A percentile compares a stretch with the other conserved stretches of the same genome.
Conservation (phyloP, 164 flowering plant species). For the Magnolia changhungtana region DNA sequence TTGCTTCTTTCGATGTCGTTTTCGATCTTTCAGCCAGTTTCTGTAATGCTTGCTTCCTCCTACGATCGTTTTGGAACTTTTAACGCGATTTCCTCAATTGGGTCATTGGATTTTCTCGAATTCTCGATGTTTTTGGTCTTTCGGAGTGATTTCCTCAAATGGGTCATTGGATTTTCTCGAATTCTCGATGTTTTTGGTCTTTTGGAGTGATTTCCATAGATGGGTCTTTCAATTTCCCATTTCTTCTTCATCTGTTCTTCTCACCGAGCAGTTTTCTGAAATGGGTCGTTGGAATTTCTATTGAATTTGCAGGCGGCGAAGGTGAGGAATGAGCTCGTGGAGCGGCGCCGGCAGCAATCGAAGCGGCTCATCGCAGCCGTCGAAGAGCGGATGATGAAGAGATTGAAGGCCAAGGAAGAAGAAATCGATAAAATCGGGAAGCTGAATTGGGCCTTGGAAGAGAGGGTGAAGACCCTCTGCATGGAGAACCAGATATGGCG, state of each 20-base stretch:
- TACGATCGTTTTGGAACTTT: no score
- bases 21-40: no score
- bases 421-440: slow-evolving; percentile 60
- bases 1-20: no score
- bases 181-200: background rate
- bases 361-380: slow-evolving; percentile 37
- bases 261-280: background rate
- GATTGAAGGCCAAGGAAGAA: slow-evolving; percentile 53
- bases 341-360: slow-evolving; percentile 40
- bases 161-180: background rate
- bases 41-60: no score
- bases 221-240: background rate
- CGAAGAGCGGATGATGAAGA: slow-evolving; percentile 43
- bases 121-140: background rate
- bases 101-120: background rate
- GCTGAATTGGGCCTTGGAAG: slow-evolving; percentile 57
- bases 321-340: slow-evolving; percentile 52
- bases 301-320: slow-evolving; percentile 47
- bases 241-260: background rate
- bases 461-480: slow-evolving; percentile 42
- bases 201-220: background rate
- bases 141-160: background rate
- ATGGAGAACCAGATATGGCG: slow-evolving; percentile 76
- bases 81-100: background rate
- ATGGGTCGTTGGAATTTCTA: background rate